Evolutionary conservation across 345 rosid species (phyloP).

Genomic region (Eucalyptus curtisii): DNA sequence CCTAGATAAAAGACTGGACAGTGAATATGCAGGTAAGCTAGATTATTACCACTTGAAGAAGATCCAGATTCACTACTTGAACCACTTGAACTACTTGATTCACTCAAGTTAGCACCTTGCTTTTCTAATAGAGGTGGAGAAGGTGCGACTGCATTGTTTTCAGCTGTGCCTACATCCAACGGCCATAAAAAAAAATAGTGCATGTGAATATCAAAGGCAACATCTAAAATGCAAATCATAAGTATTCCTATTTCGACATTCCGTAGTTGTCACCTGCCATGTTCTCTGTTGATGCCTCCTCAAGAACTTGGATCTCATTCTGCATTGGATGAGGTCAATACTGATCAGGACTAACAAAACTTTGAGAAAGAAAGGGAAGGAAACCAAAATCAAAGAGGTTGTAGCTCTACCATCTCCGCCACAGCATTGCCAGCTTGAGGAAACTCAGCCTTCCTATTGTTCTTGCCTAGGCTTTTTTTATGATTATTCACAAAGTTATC

Average conservation of each 20-base stretch:
- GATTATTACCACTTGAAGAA: conserved; percentile 33
- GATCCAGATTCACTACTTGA: conserved; percentile 28
- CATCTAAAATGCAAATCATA: not conserved
- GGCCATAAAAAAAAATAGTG: not conserved
- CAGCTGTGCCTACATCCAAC: conserved; percentile 5
- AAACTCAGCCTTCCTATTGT: conserved; percentile 23
- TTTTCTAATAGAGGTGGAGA: conserved; percentile 14
- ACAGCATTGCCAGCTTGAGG: conserved; percentile 17
- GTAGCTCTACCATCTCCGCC: conserved; percentile 29
- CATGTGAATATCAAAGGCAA: not conserved
- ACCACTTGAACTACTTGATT: conserved; percentile 34
- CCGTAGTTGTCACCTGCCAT: conserved; percentile 14
- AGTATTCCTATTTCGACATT: not conserved
- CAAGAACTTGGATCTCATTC: conserved; percentile 6
- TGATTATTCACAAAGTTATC: conserved; percentile 39
- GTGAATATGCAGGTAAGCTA: not conserved
- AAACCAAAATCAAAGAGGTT: not conserved
- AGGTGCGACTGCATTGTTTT: not conserved
- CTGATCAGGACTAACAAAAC: not conserved
- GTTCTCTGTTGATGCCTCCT: conserved; percentile 7
- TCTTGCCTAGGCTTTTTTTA: conserved; percentile 28
- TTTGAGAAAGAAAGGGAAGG: not conserved
- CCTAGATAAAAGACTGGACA: not conserved
- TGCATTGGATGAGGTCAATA: conserved; percentile 2
- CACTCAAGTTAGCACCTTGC: conserved; percentile 11